phyloP scores from a whole-genome alignment of 2,329 filamentous ascomycete species.

The Chaetomium globosum region DNA sequence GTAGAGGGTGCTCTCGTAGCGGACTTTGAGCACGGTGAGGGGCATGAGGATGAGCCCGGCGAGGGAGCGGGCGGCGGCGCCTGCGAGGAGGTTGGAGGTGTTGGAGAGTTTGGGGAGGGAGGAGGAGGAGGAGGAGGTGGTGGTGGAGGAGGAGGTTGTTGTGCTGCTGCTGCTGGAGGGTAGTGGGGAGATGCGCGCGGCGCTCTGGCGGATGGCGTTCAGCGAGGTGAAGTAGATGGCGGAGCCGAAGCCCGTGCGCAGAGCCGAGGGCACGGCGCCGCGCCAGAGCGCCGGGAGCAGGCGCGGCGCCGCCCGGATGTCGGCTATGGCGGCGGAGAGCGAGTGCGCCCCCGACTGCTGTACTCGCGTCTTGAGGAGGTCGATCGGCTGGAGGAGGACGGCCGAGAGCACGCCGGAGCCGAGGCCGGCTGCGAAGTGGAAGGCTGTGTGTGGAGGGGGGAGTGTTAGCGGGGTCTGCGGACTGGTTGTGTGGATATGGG shows the following conservation, averaged over 20 bases:
- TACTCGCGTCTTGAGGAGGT: slow-evolving; percentile 93
- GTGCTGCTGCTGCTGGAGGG: slow-evolving; percentile 45
- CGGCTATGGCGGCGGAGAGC: slow-evolving; percentile 67
- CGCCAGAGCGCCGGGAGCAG: slow-evolving; percentile 79
- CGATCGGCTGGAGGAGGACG: slow-evolving; percentile 88
- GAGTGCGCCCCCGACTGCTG: slow-evolving; percentile 80
- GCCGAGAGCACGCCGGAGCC: slow-evolving; percentile 85
- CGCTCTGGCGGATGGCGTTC: slow-evolving; percentile 75
- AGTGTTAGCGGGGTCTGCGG: background rate
- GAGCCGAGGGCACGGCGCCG: slow-evolving; percentile 86
- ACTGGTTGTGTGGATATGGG: background rate
- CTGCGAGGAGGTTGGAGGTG: slow-evolving; percentile 80
- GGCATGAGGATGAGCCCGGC: slow-evolving; percentile 94
- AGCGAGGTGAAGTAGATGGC: slow-evolving; percentile 92
- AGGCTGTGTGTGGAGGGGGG: slow-evolving; percentile 52
- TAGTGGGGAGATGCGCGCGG: slow-evolving; percentile 52
- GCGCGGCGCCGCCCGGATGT: slow-evolving; percentile 57
- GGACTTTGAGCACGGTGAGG: slow-evolving; percentile 92
- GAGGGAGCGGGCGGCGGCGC: slow-evolving; percentile 78
- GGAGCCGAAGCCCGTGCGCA: slow-evolving; percentile 88
- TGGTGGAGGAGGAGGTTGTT: no score
- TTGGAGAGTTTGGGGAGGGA: slow-evolving; percentile 81
- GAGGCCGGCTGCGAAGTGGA: slow-evolving; percentile 87
- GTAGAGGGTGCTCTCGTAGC: slow-evolving; percentile 89
- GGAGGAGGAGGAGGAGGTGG: slow-evolving; percentile 54